Evolutionary conservation across 2,329 filamentous ascomycete genomes (phyloP).

Genomic region (Madurella mycetomatis): DNA sequence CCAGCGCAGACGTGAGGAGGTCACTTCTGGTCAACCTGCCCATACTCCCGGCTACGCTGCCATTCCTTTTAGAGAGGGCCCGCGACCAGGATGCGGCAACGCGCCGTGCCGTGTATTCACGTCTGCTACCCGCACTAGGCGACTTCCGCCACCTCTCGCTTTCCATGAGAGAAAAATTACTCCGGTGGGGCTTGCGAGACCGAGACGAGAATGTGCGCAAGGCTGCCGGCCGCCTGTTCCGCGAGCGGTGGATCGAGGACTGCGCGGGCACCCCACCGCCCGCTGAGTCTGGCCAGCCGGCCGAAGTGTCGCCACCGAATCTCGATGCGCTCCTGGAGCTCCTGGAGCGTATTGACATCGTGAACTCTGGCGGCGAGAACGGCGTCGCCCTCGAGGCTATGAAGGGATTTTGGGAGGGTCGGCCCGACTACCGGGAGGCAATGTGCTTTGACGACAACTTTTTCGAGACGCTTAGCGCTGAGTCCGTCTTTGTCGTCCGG

Average conservation of each 20-base stretch:
- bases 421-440: slow-evolving; percentile 73
- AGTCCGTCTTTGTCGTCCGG: slow-evolving; percentile 83
- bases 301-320: slow-evolving; percentile 58
- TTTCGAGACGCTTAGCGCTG: slow-evolving; percentile 77
- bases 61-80: slow-evolving; percentile 84
- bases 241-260: slow-evolving; percentile 96
- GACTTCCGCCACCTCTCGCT: slow-evolving; percentile 93
- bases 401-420: slow-evolving; percentile 92
- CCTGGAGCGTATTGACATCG: slow-evolving; percentile 87
- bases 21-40: slow-evolving; percentile 89
- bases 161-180: slow-evolving; percentile 89
- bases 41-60: slow-evolving; percentile 74
- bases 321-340: slow-evolving; percentile 85
- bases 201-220: slow-evolving; percentile 92
- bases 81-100: slow-evolving; percentile 84
- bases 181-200: slow-evolving; percentile 91
- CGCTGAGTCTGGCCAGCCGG: slow-evolving; percentile 52
- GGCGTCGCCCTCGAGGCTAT: slow-evolving; percentile 92
- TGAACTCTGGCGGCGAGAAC: slow-evolving; percentile 83
- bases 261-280: slow-evolving; percentile 67
- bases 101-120: slow-evolving; percentile 78
- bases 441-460: slow-evolving; percentile 69
- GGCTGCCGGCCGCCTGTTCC: slow-evolving; percentile 83
- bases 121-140: slow-evolving; percentile 79
- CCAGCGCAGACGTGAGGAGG: slow-evolving; percentile 86